A percentile compares a stretch with the other conserved stretches of the same genome.
Conservation (phyloP, 2,329 filamentous ascomycete genomes). For the Xylariomycetidae sp. region DNA sequence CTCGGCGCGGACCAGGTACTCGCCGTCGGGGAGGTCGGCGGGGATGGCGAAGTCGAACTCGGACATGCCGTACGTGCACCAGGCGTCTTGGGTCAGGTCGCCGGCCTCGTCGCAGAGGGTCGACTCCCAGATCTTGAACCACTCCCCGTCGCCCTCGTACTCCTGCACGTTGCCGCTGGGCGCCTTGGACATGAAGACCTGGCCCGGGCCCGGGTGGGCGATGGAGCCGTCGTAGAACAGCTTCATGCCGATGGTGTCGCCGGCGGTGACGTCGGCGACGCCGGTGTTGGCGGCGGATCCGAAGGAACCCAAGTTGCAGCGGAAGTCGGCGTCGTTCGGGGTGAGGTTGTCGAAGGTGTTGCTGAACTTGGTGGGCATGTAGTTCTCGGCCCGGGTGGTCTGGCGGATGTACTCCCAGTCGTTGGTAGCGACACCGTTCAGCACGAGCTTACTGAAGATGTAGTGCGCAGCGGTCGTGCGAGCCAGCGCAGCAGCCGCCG, state of each 20-base stretch:
- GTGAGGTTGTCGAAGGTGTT: background rate
- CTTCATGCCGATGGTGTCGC: slow-evolving; percentile 1
- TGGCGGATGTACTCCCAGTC: slow-evolving; percentile 2
- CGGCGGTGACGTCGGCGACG: slow-evolving; percentile 1
- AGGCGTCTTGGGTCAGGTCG: background rate
- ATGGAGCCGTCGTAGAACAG: slow-evolving; percentile 1
- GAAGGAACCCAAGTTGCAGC: slow-evolving; percentile 1
- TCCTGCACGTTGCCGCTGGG: slow-evolving; percentile 1
- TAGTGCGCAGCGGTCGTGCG: background rate
- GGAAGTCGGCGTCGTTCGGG: slow-evolving; percentile 1
- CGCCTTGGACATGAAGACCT: slow-evolving; percentile 1
- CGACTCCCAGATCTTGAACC: slow-evolving; percentile 1
- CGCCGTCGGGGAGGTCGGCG: background rate
- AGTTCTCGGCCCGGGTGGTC: background rate
- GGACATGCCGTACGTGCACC: slow-evolving; percentile 1
- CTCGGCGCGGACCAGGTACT: slow-evolving; percentile 1
- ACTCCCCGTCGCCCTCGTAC: slow-evolving; percentile 1
- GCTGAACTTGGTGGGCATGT: slow-evolving; percentile 3
- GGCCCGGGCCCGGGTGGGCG: background rate
- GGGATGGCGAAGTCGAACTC: background rate
- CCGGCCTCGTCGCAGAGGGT: slow-evolving; percentile 1
- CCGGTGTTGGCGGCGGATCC: background rate
- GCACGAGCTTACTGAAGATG: slow-evolving; percentile 1
- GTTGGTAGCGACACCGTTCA: background rate
- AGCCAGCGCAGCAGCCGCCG: background rate